Percentiles rank a stretch among this genome's conserved stretches.
These are phyloP conservation scores for Colletotrichum tamarilloi DNA, from an alignment of 2,329 filamentous ascomycete genomes.

Conservation along the genomic window DNA sequence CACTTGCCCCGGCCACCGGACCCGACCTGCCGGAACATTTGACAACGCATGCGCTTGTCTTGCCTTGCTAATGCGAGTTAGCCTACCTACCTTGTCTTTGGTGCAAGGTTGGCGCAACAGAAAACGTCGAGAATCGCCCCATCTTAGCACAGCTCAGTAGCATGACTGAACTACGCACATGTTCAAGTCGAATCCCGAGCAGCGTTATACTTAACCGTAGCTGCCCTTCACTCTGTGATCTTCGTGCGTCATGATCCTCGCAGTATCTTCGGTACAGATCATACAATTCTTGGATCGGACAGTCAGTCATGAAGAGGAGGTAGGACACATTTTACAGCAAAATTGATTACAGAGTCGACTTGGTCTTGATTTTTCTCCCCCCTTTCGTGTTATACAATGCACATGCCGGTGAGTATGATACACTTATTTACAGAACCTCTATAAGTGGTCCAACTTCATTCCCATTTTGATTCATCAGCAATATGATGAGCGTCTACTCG, in stretches of 20 bases:
- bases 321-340: background rate
- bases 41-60: slow-evolving; percentile 11
- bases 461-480: background rate
- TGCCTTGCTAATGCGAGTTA: slow-evolving; percentile 5
- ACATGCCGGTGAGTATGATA: slow-evolving; percentile 33
- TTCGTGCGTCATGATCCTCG: too few relatives aligned
- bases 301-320: background rate
- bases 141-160: background rate
- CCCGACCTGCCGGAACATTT: background rate
- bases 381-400: slow-evolving; percentile 31
- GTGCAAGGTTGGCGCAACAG: background rate
- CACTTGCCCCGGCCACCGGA: slow-evolving; percentile 2
- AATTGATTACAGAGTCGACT: background rate
- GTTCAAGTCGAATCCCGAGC: too few relatives aligned
- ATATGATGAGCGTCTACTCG: slow-evolving; percentile 7
- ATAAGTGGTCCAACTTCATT: background rate
- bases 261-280: background rate
- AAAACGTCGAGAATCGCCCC: background rate
- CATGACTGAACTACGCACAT: background rate
- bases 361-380: slow-evolving; percentile 11
- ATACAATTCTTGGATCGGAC: background rate
- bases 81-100: background rate
- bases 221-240: background rate
- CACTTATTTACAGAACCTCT: slow-evolving; percentile 33
- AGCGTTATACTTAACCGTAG: background rate